A percentile compares a stretch with the other conserved stretches of the same genome.
phyloP scores from a whole-genome alignment of 306 rosid genomes.

The Sicyos baderoa region DNA sequence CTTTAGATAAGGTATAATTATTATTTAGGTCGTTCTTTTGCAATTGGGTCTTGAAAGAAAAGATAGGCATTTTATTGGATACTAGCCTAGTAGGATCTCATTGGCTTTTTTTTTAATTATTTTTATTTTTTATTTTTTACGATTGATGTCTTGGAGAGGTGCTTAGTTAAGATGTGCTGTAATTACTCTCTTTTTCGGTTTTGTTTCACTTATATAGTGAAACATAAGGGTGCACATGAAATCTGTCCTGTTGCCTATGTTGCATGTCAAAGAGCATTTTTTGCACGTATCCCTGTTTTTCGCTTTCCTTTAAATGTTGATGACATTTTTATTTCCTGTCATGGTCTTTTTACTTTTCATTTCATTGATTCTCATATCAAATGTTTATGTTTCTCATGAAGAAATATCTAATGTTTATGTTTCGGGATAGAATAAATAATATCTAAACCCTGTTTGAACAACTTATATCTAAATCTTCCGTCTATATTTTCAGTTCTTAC shows the following conservation, averaged over 20 bases:
- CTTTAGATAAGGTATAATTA: constrained; percentile 75
- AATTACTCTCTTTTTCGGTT: too few species aligned
- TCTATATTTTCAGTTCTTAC: too few species aligned
- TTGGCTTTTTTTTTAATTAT: too few species aligned
- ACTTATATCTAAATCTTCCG: too few species aligned
- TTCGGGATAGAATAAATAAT: background rate
- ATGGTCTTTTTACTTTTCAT: background rate
- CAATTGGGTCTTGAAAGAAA: constrained; percentile 1
- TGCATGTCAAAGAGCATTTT: background rate
- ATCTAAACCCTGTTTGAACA: too few species aligned
- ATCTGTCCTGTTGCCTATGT: background rate
- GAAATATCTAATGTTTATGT: background rate
- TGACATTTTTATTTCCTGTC: background rate
- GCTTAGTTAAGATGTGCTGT: background rate
- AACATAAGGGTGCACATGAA: background rate
- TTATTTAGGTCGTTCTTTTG: constrained; percentile 14
- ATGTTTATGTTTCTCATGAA: background rate
- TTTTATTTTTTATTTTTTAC: too few species aligned
- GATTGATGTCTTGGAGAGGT: background rate
- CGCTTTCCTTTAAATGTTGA: background rate
- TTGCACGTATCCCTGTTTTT: background rate
- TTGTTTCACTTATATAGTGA: too few species aligned
- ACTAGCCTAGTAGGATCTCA: too few species aligned
- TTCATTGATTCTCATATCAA: background rate
- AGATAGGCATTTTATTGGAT: background rate